Conservation (phyloP, 192 early-diverging fungal species). For the Entomortierella beljakovae region DNA sequence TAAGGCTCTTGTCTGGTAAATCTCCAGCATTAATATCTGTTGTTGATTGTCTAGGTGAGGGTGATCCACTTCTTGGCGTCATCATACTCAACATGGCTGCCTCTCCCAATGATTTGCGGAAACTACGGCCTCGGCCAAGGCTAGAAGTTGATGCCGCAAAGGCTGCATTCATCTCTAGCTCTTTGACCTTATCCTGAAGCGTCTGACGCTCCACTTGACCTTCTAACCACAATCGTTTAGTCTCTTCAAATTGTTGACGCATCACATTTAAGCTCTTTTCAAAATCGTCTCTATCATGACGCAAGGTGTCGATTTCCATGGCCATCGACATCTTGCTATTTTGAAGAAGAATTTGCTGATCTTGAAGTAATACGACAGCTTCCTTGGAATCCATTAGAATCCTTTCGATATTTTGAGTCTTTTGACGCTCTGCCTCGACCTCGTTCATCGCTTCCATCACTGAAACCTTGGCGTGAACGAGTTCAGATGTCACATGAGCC, state of each 20-base stretch:
- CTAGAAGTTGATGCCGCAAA: slow-evolving; percentile 24
- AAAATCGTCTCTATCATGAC: slow-evolving; percentile 42
- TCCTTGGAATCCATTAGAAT: slow-evolving; percentile 52
- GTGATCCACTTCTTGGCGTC: slow-evolving; percentile 31
- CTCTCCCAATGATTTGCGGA: slow-evolving; percentile 46
- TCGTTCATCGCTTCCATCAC: slow-evolving; percentile 55
- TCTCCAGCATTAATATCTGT: not conserved
- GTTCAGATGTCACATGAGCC: slow-evolving; percentile 42
- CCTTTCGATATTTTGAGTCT: slow-evolving; percentile 38
- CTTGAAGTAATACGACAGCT: slow-evolving; percentile 39
- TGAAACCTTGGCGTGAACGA: slow-evolving; percentile 48
- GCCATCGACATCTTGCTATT: slow-evolving; percentile 41
- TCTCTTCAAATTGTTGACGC: slow-evolving; percentile 52
- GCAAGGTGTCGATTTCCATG: slow-evolving; percentile 44
- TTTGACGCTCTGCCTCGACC: slow-evolving; percentile 40
- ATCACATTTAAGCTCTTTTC: slow-evolving; percentile 39
- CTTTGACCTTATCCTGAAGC: slow-evolving; percentile 53
- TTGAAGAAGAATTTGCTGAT: slow-evolving; percentile 42
- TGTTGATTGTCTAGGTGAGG: slow-evolving; percentile 18
- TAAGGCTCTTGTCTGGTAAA: not conserved
- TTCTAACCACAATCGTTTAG: slow-evolving; percentile 43
- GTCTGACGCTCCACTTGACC: slow-evolving; percentile 46
- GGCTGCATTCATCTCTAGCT: slow-evolving; percentile 50
- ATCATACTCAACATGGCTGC: slow-evolving; percentile 39
- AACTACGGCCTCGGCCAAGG: slow-evolving; percentile 26